Evolutionary conservation across 2,329 filamentous ascomycete species (phyloP), one percentile per base, ranked within the genome.

Genomic region (Monilinia polystroma): DNA sequence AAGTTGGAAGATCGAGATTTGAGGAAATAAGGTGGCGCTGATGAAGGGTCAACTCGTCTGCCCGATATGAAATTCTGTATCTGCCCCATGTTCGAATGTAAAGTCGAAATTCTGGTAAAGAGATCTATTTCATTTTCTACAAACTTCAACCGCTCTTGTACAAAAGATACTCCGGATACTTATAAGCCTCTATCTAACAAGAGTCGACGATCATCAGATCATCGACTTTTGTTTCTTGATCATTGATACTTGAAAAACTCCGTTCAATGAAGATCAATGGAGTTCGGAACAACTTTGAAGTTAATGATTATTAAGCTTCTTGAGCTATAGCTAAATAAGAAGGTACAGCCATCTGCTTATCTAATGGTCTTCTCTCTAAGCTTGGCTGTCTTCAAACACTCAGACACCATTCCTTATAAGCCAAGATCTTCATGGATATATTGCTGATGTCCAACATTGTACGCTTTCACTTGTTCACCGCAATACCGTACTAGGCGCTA

Each of bases 21-120:
- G 41, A 76, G 72, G n/a, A 76, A 68, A 55, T 72, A 68, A 38
- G 74, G 75, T 35, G 74, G 71, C 23, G 74, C 68, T 1, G 64
- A 63, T n/a, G 56, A 43, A 18, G 45, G 45, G 20, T 71, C 64
- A 43, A 68, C 58, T 23, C 71, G 70, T 18, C 59, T 57, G n/a
- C 72, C 72, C 10, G 65, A 71, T 62, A 76, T 35, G 64, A 76
- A 75, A 53, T 72, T 71, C 14, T 60, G 66, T 35, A 75, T 7
- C 8, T 63, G 70, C 20, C 68, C 67, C 68, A 73, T 68, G 26
- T 59, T 29, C 12, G 35, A 51, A 51, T 47, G 43, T 18, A n/a
- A 38, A 38, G 20, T 38, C 29, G 20, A 26, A n/a, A 32, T 59
- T 45, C 7, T 38, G 1, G 10, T 20, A 26, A 51, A 51, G 26